A percentile compares a stretch with the other conserved stretches of the same genome.
phyloP scores from a whole-genome alignment of 2,329 filamentous ascomycete genomes.

The Cladophialophora bantiana region DNA sequence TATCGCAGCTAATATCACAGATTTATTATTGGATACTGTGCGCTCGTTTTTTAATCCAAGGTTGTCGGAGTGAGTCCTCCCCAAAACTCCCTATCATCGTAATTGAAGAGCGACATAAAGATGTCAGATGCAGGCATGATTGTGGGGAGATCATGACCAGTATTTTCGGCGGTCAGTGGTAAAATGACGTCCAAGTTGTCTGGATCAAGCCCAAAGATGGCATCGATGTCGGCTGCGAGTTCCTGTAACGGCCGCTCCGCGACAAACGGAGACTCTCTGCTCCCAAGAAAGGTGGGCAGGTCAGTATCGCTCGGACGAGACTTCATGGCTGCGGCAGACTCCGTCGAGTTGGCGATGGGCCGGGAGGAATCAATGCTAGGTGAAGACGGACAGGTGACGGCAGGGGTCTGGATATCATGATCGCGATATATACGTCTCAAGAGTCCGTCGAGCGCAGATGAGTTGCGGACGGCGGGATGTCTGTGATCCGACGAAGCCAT shows the following conservation, averaged over 20 bases:
- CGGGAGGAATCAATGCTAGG: constrained; percentile 14
- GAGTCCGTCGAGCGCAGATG: constrained; percentile 25
- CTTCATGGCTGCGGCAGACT: neutral
- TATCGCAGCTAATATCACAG: neutral
- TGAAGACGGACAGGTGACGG: constrained; percentile 24
- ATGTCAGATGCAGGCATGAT: constrained; percentile 22
- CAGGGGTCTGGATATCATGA: constrained; percentile 20
- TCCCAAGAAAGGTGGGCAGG: constrained; percentile 24
- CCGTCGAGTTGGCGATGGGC: constrained; percentile 4
- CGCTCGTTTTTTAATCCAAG: constrained; percentile 9
- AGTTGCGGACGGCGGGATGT: constrained; percentile 27
- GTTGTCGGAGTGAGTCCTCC: constrained; percentile 20
- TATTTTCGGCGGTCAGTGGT: constrained; percentile 4
- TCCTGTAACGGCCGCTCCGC: constrained; percentile 27
- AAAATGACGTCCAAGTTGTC: constrained; percentile 7
- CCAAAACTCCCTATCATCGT: constrained; percentile 27
- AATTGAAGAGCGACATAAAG: constrained; percentile 28
- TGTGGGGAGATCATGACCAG: neutral
- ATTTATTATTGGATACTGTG: neutral
- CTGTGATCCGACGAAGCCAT: constrained; percentile 24
- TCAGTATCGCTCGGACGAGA: neutral
- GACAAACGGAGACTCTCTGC: constrained; percentile 25
- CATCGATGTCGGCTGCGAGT: constrained; percentile 27
- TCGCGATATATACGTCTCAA: constrained; percentile 25
- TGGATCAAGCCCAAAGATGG: constrained; percentile 18